Base-by-base conservation (phyloP, 331 rosid species). In the Erythrophleum ivorense region DNA sequence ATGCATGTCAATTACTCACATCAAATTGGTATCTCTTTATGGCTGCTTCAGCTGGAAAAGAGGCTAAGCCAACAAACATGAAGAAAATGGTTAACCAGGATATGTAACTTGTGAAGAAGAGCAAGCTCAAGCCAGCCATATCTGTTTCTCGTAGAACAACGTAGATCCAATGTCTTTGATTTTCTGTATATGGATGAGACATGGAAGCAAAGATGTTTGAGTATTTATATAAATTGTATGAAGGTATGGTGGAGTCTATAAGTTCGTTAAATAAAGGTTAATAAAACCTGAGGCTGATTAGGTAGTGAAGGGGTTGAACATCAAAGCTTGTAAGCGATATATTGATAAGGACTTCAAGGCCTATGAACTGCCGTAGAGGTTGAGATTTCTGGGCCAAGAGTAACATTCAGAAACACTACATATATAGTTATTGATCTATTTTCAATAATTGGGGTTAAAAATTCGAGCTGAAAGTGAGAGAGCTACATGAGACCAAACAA, bases 21-120 rank as follows among this genome's bases (percentile, higher is more conserved):
- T 91, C 96, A 87, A 91, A 92, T 77, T 93, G 91, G 71, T 93
- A 91, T 75, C 82, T 90, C 86, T 86, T 90, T 45, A 85, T 76
- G 73, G 94, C 90, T 82, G 97, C 97, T 83, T 91, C 97, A 49
- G 93, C 89, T 46, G 91, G 86, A 78, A 83, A 82, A 71, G 87
- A 50, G 73, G 88, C 63, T 3, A 84, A 85, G 74, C 90, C 87
- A 81, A 91, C 63, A 82, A 86, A 13, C 6, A 81, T 62, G 3
- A 80, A 75, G 76, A 90, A 63, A 62, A 89, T 64, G 48, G 74
- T 33, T 14, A 83, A 76, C 75, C 64, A 63, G 13, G 33, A 81
- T 54, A 86, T 38, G 24, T 14, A 52, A 53, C 69, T 36, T 15
- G 71, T 7, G 72, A 40, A 68, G 73, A 68, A 24, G 29, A 24